These are phyloP conservation scores for Lyophyllum atratum DNA, from an alignment of 768 basidiomycete genomes.

Conservation along the genomic window DNA sequence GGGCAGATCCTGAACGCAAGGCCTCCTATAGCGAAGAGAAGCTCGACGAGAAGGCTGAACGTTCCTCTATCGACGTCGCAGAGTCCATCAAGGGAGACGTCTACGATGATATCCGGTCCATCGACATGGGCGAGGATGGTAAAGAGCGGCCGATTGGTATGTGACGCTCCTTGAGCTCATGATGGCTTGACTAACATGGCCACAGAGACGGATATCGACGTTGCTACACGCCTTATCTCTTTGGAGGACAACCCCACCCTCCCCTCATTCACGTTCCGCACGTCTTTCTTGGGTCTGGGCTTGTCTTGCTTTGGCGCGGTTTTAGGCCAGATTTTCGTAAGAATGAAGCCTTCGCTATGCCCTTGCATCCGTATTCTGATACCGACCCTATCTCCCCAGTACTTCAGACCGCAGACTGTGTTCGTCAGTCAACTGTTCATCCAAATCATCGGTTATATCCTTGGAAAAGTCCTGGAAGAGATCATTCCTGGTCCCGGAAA, in stretches of 20 bases:
- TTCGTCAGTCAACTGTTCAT: slow-evolving; percentile 51
- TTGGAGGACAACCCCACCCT: slow-evolving; percentile 54
- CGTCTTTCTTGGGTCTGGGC: slow-evolving; percentile 56
- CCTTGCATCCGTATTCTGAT: background rate
- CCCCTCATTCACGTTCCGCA: slow-evolving; percentile 54
- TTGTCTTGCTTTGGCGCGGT: slow-evolving; percentile 59
- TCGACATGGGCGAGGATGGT: slow-evolving; percentile 48
- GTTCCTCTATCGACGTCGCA: slow-evolving; percentile 8
- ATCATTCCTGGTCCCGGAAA: slow-evolving; percentile 38
- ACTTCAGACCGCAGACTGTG: slow-evolving; percentile 39
- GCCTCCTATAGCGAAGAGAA: slow-evolving; percentile 14
- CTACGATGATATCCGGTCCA: slow-evolving; percentile 22
- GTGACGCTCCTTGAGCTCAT: background rate
- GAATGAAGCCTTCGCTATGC: slow-evolving; percentile 4
- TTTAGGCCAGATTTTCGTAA: slow-evolving; percentile 48
- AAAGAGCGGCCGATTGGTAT: slow-evolving; percentile 53
- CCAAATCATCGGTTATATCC: slow-evolving; percentile 52
- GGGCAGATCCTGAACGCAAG: background rate
- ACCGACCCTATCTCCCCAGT: slow-evolving; percentile 29
- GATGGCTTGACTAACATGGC: background rate
- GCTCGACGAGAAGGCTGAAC: slow-evolving; percentile 4
- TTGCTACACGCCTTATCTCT: slow-evolving; percentile 50
- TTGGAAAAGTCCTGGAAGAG: slow-evolving; percentile 47
- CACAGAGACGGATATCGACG: slow-evolving; percentile 45
- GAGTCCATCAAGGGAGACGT: slow-evolving; percentile 17